Conservation (phyloP, 2,329 filamentous ascomycete species). For the Bipolaris zeicola region DNA sequence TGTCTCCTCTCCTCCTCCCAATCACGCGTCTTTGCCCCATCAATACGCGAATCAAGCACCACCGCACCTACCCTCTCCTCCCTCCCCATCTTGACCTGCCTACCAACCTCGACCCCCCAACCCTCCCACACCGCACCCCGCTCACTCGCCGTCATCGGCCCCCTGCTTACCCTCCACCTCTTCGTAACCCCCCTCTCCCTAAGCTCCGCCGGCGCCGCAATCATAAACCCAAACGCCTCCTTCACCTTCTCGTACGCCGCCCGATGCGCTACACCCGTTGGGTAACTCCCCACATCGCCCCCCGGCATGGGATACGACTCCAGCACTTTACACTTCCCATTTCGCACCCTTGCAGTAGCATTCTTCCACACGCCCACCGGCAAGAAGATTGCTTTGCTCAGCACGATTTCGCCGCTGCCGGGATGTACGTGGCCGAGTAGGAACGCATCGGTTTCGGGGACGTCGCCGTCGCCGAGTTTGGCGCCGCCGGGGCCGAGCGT, state of each 20-base stretch:
- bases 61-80: constrained; percentile 28
- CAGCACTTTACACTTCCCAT: constrained; percentile 21
- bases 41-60: background rate
- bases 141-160: constrained; percentile 26
- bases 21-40: constrained; percentile 6
- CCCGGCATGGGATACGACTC: constrained; percentile 28
- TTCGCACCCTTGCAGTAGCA: constrained; percentile 16
- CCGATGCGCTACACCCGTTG: constrained; percentile 13
- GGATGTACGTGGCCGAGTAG: constrained; percentile 32
- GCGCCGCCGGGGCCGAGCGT: constrained; percentile 11
- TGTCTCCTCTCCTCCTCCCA: constrained; percentile 16
- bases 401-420: constrained; percentile 10
- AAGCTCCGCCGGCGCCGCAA: background rate
- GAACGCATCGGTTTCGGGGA: constrained; percentile 35
- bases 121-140: constrained; percentile 44
- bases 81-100: constrained; percentile 23
- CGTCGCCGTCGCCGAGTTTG: constrained; percentile 8
- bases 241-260: constrained; percentile 29
- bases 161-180: constrained; percentile 32
- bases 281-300: background rate
- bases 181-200: constrained; percentile 40
- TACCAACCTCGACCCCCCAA: constrained; percentile 31
- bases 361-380: constrained; percentile 29
- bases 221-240: constrained; percentile 27
- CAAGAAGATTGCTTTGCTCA: constrained; percentile 35